These are phyloP conservation scores for Colletotrichum australisinense DNA, from an alignment of 2,329 filamentous ascomycete genomes.

Conservation along the genomic window DNA sequence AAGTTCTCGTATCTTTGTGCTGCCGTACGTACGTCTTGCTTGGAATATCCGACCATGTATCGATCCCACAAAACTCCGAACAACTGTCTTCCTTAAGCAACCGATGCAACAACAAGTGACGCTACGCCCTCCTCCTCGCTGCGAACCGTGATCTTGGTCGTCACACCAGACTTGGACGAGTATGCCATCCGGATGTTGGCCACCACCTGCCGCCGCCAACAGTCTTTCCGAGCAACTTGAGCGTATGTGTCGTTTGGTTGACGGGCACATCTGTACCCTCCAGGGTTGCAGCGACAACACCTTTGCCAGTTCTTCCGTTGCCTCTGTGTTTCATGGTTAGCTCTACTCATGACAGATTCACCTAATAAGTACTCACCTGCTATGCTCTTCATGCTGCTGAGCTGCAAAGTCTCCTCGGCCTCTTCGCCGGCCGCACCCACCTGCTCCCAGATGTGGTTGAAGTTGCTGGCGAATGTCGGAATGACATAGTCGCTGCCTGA, in stretches of 20 bases:
- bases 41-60: slow-evolving; percentile 33
- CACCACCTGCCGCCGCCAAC: slow-evolving; percentile 90
- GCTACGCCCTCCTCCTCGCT: slow-evolving; percentile 95
- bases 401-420: slow-evolving; percentile 89
- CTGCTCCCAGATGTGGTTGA: slow-evolving; percentile 95
- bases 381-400: slow-evolving; percentile 91
- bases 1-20: slow-evolving; percentile 9
- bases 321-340: slow-evolving; percentile 68
- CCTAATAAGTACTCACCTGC: slow-evolving; percentile 73
- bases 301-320: slow-evolving; percentile 89
- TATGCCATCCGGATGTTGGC: slow-evolving; percentile 92
- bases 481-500: slow-evolving; percentile 93
- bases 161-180: slow-evolving; percentile 91
- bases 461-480: slow-evolving; percentile 93
- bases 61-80: slow-evolving; percentile 35
- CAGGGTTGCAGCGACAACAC: slow-evolving; percentile 91
- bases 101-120: slow-evolving; percentile 82
- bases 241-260: slow-evolving; percentile 89
- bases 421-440: slow-evolving; percentile 90
- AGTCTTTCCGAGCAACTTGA: slow-evolving; percentile 97
- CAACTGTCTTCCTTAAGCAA: slow-evolving; percentile 68
- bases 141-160: slow-evolving; percentile 92
- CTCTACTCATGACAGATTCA: neutral
- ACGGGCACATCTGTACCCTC: slow-evolving; percentile 94
- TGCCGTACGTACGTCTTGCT: slow-evolving; percentile 25